These are phyloP conservation scores for Cynara cardunculus DNA, from an alignment of 129 eudicot species.

Conservation along the genomic window DNA sequence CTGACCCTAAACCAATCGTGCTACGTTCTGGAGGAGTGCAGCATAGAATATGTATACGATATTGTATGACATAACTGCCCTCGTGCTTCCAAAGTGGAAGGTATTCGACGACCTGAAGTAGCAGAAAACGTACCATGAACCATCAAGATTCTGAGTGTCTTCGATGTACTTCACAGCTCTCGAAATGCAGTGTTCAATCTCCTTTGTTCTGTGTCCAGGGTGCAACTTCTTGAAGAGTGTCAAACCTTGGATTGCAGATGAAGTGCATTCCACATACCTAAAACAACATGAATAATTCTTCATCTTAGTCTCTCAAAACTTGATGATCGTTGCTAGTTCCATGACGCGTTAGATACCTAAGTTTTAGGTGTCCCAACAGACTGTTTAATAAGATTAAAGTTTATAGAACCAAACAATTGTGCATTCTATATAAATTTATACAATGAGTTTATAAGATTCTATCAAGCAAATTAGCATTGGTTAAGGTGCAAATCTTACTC, in stretches of 20 bases:
- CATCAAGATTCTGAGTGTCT: slow-evolving; percentile 49
- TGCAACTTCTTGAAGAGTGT: slow-evolving; percentile 46
- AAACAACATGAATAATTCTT: background rate
- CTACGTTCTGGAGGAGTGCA: background rate
- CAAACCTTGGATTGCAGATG: slow-evolving; percentile 47
- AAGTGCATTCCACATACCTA: slow-evolving; percentile 77
- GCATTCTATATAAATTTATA: background rate
- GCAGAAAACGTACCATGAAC: slow-evolving; percentile 50
- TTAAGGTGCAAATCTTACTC: slow-evolving; percentile 46
- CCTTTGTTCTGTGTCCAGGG: slow-evolving; percentile 49
- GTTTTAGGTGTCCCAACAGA: background rate
- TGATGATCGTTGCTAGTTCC: background rate
- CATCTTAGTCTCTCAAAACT: background rate
- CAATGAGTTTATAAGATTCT: too few relatives aligned
- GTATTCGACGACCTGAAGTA: background rate
- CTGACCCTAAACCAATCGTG: background rate
- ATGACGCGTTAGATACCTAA: too few relatives aligned
- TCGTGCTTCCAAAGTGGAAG: background rate
- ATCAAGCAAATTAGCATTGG: too few relatives aligned
- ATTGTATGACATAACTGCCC: background rate
- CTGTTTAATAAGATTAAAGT: background rate
- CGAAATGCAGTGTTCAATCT: slow-evolving; percentile 40
- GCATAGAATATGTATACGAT: background rate
- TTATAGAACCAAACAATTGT: background rate
- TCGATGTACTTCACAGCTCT: slow-evolving; percentile 44